Conservation (phyloP, 2,329 filamentous ascomycete genomes). For the Cladosporium halotolerans region DNA sequence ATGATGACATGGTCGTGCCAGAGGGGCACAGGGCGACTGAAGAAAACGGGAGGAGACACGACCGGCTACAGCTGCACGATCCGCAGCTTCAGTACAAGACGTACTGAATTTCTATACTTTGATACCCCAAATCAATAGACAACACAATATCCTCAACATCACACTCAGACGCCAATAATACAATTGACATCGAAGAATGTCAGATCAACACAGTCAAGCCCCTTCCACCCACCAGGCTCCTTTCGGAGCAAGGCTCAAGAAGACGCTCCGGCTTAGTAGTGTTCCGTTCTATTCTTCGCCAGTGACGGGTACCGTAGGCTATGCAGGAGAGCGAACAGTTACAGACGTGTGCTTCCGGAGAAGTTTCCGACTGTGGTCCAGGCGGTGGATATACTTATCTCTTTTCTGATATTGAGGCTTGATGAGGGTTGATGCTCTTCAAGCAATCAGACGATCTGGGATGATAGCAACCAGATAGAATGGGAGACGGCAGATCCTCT, state of each 20-base stretch:
- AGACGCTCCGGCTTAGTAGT: conserved; percentile 99
- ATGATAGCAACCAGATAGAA: too few relatives aligned
- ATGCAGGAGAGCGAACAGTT: conserved; percentile 25
- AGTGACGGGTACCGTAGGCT: conserved; percentile 27
- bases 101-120: neutral
- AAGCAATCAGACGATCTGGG: too few relatives aligned
- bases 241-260: conserved; percentile 77
- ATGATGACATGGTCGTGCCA: too few relatives aligned
- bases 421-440: too few relatives aligned
- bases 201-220: conserved; percentile 88
- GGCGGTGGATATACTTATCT: conserved; percentile 12
- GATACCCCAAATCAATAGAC: conserved; percentile 2
- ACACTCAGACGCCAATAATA: conserved; percentile 21
- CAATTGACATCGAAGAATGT: conserved; percentile 43
- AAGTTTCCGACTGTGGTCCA: conserved; percentile 21
- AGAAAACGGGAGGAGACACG: too few relatives aligned
- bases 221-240: conserved; percentile 76
- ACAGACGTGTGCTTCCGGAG: conserved; percentile 20
- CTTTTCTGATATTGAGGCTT: too few relatives aligned
- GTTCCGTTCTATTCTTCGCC: conserved; percentile 72
- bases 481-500: too few relatives aligned
- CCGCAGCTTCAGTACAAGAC: too few relatives aligned
- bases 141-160: neutral
- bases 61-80: too few relatives aligned
- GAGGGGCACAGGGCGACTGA: too few relatives aligned